phyloP scores from a whole-genome alignment of 2,329 filamentous ascomycete genomes.

The Monilinia fructicola region DNA sequence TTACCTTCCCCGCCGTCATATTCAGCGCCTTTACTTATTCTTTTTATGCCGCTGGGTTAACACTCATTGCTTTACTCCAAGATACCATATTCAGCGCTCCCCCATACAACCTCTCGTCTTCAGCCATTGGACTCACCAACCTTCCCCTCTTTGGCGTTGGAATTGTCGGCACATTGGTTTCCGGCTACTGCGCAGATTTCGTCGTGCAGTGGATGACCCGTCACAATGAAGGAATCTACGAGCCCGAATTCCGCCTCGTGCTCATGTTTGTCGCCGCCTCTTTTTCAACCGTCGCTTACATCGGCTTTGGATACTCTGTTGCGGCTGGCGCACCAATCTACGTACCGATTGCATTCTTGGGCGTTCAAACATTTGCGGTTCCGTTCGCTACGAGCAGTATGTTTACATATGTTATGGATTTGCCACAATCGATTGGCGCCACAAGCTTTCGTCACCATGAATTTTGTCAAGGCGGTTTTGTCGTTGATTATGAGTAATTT shows the following conservation, averaged over 20 bases:
- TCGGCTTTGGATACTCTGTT: conserved; percentile 45
- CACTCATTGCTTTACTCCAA: conserved; percentile 34
- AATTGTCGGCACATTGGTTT: conserved; percentile 41
- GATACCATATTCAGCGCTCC: conserved; percentile 31
- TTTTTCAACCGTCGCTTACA: conserved; percentile 43
- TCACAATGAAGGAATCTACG: conserved; percentile 52
- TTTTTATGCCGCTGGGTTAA: conserved; percentile 32
- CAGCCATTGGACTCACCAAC: conserved; percentile 31
- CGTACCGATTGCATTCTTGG: conserved; percentile 41
- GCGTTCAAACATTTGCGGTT: conserved; percentile 42
- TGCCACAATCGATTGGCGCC: conserved; percentile 44
- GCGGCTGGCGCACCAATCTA: conserved; percentile 38
- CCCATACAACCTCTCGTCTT: conserved; percentile 31
- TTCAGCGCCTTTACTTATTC: conserved; percentile 34
- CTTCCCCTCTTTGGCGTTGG: conserved; percentile 31
- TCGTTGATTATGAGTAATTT: conserved; percentile 39
- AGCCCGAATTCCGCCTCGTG: conserved; percentile 53
- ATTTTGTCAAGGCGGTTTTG: conserved; percentile 44
- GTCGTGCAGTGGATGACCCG: conserved; percentile 47
- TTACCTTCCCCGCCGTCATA: conserved; percentile 50
- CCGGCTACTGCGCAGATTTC: conserved; percentile 43
- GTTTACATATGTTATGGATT: conserved; percentile 45
- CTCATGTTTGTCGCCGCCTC: conserved; percentile 41
- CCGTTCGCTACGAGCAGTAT: conserved; percentile 43
- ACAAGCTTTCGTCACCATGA: conserved; percentile 46